Percentiles rank a stretch among this genome's conserved stretches.
These are phyloP conservation scores for Plasmodium reichenowi DNA, from an alignment of 169 alveolate genomes.

Conservation along the genomic window DNA sequence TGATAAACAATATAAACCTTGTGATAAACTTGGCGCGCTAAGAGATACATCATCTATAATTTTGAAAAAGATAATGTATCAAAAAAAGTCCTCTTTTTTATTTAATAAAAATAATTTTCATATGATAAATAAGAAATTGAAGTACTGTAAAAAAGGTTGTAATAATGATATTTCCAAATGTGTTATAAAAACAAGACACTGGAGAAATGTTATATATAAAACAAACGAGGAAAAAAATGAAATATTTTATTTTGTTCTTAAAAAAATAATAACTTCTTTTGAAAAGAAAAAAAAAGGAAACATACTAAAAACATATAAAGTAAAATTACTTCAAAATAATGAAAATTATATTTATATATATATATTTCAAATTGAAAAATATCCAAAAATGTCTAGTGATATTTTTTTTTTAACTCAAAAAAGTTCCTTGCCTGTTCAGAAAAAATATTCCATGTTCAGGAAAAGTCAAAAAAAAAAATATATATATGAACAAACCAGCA, in stretches of 20 bases:
- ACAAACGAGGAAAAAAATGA: not conserved
- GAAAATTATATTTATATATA: not conserved
- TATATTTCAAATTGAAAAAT: not conserved
- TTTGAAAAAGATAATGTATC: not conserved
- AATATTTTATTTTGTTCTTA: not conserved
- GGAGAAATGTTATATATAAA: not conserved
- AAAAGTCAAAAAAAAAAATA: not conserved
- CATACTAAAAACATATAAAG: not conserved
- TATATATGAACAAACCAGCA: not conserved
- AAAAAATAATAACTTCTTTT: not conserved
- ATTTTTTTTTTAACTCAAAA: no score
- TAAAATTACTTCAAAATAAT: not conserved
- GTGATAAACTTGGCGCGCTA: no score
- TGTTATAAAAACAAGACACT: not conserved
- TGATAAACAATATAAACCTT: no score
- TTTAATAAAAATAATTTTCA: not conserved
- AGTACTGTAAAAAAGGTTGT: not conserved
- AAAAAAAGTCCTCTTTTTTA: not conserved
- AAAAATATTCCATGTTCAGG: constrained; percentile 1
- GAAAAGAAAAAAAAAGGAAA: not conserved
- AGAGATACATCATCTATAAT: not conserved
- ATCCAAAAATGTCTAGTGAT: no score
- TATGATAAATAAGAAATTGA: constrained; percentile 1
- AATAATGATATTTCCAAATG: not conserved
- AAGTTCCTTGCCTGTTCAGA: not conserved